Evolutionary conservation across 1,284 basidiomycete species (phyloP), one percentile per base, ranked within the genome.

Genomic region (Ganoderma lingzhi): DNA sequence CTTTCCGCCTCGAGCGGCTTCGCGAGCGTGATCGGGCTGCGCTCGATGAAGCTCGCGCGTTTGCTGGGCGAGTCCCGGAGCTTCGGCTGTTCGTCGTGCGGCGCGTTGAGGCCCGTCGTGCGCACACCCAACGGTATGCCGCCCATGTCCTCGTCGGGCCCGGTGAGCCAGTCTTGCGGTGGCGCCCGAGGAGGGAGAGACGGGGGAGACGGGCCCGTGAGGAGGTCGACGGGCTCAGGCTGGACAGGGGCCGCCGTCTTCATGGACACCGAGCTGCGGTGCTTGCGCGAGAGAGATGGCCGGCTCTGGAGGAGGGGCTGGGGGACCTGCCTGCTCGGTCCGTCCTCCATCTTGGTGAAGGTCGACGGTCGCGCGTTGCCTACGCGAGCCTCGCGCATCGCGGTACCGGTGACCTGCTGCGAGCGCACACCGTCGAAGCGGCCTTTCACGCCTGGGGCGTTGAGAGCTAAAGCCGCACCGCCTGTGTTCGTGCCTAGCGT

Each of bases 111-210:
- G 53, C 62, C 55, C 32, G 66, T 62, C 64, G 68, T 58, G 42
- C 70, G 17, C 66, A 64, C 17, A 62, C 63, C 41, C 14, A 65
- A 30, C 15, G 62, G n/a, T 14, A 30, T 30, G 30, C 35, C 28
- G 48, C 74, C 76, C 58, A 71, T 55, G 39, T 82, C 82, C 53
- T 87, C 84, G 66, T 88, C 86, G 59, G 85, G 84, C 4, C 93
- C 93, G 19, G 93, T 93, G 23, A 94, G 80, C 92, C 92, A 93
- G 76, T 94, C 93, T 72, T 82, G 85, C 12, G 81, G 81, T 35
- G 75, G 71, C 72, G 77, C 77, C 6, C 78, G 73, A 0, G 76
- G 77, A 9, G 77, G 78, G 0, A 78, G 74, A 0, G 73, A 61
- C 2, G 78, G 78, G 8, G 75, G 63, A 0, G 51, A 41, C 14